A percentile compares a stretch with the other conserved stretches of the same genome.
Evolutionary conservation across 352 stramenopile genomes (phyloP).

Genomic region (Aphanomyces cochlioides): DNA sequence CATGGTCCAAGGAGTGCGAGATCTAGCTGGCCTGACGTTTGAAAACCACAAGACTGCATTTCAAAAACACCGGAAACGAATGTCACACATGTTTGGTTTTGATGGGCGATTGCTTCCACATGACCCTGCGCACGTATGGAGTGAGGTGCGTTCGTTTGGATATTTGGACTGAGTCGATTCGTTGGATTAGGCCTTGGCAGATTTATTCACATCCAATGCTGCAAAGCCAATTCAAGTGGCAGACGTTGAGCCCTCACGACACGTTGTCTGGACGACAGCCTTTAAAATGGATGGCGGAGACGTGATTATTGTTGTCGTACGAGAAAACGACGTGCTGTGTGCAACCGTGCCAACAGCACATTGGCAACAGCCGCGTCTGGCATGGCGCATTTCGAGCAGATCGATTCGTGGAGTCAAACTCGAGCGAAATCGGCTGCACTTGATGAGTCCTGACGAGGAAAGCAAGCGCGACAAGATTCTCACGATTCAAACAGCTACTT

Average conservation of each 20-base stretch:
- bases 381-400: slow-evolving; percentile 5
- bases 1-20: slow-evolving; percentile 22
- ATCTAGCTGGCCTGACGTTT: slow-evolving; percentile 22
- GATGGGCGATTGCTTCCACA: slow-evolving; percentile 23
- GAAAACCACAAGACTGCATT: slow-evolving; percentile 7
- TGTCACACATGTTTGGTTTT: slow-evolving; percentile 19
- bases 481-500: not conserved
- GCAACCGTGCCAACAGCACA: not conserved
- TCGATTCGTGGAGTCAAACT: not conserved
- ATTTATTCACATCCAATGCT: no score
- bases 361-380: slow-evolving; percentile 24
- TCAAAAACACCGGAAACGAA: slow-evolving; percentile 21
- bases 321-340: slow-evolving; percentile 14
- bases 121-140: slow-evolving; percentile 15
- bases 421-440: not conserved
- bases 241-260: not conserved
- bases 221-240: not conserved
- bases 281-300: slow-evolving; percentile 19
- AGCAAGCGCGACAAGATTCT: not conserved
- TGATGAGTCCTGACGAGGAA: not conserved
- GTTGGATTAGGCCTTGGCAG: no score
- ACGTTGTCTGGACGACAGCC: slow-evolving; percentile 23
- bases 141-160: not conserved
- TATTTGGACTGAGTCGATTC: no score
- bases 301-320: slow-evolving; percentile 15